Conservation (phyloP, 257 asterid species). For the Handroanthus guayacan region DNA sequence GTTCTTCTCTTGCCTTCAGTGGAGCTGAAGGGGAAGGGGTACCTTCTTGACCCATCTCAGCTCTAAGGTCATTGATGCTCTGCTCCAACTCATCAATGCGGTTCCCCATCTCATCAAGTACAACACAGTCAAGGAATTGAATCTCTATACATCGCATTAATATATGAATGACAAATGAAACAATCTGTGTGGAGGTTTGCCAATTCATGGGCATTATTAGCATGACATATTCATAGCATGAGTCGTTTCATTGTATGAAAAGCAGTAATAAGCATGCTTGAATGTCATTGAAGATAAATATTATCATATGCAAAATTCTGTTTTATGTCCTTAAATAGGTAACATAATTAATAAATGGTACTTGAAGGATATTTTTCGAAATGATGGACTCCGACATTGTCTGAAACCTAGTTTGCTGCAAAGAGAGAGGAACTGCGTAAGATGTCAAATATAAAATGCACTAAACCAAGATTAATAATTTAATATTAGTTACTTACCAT, state of each 20-base stretch:
- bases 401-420: slow-evolving; percentile 94
- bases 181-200: not conserved
- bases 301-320: not conserved
- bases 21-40: slow-evolving; percentile 78
- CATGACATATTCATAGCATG: not conserved
- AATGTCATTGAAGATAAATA: not conserved
- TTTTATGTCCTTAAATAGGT: not conserved
- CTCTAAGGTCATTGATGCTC: slow-evolving; percentile 89
- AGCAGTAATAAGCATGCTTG: not conserved
- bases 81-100: slow-evolving; percentile 90
- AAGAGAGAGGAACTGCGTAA: slow-evolving; percentile 33
- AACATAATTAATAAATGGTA: slow-evolving; percentile 5
- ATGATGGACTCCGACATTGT: slow-evolving; percentile 92
- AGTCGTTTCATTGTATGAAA: not conserved
- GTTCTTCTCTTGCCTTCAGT: slow-evolving; percentile 59
- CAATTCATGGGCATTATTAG: not conserved
- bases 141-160: slow-evolving; percentile 11
- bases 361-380: slow-evolving; percentile 80
- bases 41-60: slow-evolving; percentile 91
- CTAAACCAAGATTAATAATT: not conserved
- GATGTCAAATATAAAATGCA: slow-evolving; percentile 12
- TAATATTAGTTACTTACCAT: slow-evolving; percentile 59
- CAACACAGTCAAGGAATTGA: slow-evolving; percentile 60
- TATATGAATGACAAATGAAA: not conserved
- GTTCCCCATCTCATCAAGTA: slow-evolving; percentile 97